phyloP scores from a whole-genome alignment of 176 grass and related monocot genomes.

The Juncus effusus region DNA sequence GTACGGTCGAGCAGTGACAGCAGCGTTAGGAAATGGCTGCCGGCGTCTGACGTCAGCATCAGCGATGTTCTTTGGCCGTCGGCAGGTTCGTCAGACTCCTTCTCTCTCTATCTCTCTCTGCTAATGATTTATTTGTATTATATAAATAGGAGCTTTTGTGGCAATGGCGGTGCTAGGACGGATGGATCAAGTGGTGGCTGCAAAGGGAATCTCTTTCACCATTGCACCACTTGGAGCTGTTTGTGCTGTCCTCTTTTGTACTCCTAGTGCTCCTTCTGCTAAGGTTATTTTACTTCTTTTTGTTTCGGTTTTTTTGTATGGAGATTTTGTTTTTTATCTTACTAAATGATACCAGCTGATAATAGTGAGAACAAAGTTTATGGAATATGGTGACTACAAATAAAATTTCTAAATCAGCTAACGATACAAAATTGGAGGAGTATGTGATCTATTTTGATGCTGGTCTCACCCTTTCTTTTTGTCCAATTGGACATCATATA shows the following conservation, averaged over 20 bases:
- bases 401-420: too few relatives aligned
- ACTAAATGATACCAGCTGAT: too few relatives aligned
- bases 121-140: neutral
- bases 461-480: too few relatives aligned
- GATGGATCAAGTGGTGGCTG: conserved; percentile 69
- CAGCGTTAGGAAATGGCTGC: neutral
- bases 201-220: conserved; percentile 57
- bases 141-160: conserved; percentile 63
- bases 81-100: conserved; percentile 41
- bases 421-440: too few relatives aligned
- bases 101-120: neutral
- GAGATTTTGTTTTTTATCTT: too few relatives aligned
- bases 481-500: too few relatives aligned
- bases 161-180: conserved; percentile 80
- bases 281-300: conserved; percentile 35
- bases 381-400: too few relatives aligned
- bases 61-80: conserved; percentile 93
- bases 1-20: conserved; percentile 21
- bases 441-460: too few relatives aligned
- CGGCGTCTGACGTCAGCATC: conserved; percentile 35
- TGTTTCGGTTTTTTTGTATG: too few relatives aligned
- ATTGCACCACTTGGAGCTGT: conserved; percentile 92
- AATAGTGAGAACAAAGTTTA: too few relatives aligned
- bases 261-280: conserved; percentile 56
- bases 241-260: conserved; percentile 66